Percentiles rank a stretch among this genome's conserved stretches.
Conservation (phyloP, 208 protist genomes). For the Leishmania turanica region DNA sequence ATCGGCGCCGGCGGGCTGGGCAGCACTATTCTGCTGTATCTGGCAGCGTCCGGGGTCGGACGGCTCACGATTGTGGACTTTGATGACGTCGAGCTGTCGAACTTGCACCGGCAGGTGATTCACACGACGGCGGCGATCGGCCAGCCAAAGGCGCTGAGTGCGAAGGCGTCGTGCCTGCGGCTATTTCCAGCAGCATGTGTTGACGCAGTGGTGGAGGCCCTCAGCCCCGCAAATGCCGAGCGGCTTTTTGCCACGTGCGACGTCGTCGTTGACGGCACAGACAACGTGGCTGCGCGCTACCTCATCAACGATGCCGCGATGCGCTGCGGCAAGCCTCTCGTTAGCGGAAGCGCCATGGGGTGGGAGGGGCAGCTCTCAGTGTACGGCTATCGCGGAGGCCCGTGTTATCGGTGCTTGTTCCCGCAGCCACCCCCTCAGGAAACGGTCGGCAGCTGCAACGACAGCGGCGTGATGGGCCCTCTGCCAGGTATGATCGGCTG, state of each 20-base stretch:
- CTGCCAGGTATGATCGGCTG: constrained; percentile 95
- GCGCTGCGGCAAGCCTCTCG: constrained; percentile 77
- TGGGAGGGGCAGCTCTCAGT: constrained; percentile 96
- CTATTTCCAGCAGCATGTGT: constrained; percentile 67
- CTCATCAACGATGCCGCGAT: constrained; percentile 95
- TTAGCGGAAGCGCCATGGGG: constrained; percentile 94
- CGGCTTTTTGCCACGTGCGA: constrained; percentile 73
- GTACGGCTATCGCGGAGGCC: constrained; percentile 74
- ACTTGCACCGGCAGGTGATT: constrained; percentile 96
- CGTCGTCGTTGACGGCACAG: constrained; percentile 92
- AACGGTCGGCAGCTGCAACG: constrained; percentile 91
- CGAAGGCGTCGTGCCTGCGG: constrained; percentile 54
- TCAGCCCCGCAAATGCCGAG: constrained; percentile 78
- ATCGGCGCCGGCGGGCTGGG: constrained; percentile 96
- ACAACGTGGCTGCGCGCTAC: constrained; percentile 95
- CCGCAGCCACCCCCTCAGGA: constrained; percentile 81
- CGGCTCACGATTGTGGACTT: constrained; percentile 90
- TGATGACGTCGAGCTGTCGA: constrained; percentile 93
- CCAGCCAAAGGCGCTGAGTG: constrained; percentile 85
- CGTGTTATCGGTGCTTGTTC: constrained; percentile 96
- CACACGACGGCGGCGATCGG: constrained; percentile 73
- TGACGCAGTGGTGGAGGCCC: constrained; percentile 29
- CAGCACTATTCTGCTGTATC: constrained; percentile 92
- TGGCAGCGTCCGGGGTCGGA: constrained; percentile 94
- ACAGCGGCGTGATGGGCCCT: constrained; percentile 92